Evolutionary conservation across 331 rosid genomes (phyloP), one percentile per base, ranked within the genome.

Genomic region (Malus hybrid): DNA sequence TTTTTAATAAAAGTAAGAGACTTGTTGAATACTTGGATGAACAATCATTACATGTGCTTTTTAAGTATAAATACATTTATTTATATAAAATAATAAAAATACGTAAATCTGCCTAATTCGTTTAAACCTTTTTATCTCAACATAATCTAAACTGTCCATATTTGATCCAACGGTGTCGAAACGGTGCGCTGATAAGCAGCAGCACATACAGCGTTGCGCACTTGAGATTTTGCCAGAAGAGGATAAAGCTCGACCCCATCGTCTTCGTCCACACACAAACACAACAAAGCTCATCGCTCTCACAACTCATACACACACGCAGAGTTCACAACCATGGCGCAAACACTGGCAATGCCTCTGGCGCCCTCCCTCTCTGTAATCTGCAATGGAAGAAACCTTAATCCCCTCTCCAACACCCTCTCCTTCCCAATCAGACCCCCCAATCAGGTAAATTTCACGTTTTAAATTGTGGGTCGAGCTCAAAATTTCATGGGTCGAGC

Each of bases 261-360:
- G 32, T 44, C 69, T 62, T 62, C 77, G 32, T 68, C 73, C 84
- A 63, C 76, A 4, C 59, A 52, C 36, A n/a, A 42, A 42, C 48
- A 42, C 48, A 42, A 42, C 48, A 42, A 42, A 46, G 28, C 65
- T 14, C 62, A 6, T 73, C 16, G 18, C 70, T 6, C 20, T 65
- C 19, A 19, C 29, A 11, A 6, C n/a, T 62, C 67, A 34, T 2
- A 59, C 18, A 10, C 10, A 27, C 12, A 73, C 28, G 14, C 14
- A 14, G 36, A 42, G 65, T 36, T 57, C 15, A 60, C 42, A 71
- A 85, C 67, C 56, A 94, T 92, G 99, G 93, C 90, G 29, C 99
- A 90, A 46, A 80, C 85, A 44, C 86, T 90, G 54, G 93, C 96
- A 69, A 82, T 92, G 80, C 93, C 97, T 28, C 78, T 94, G 32